A percentile compares a stretch with the other conserved stretches of the same genome.
phyloP scores from a whole-genome alignment of 1,284 basidiomycete species.

The Spongispora temasekensis region DNA sequence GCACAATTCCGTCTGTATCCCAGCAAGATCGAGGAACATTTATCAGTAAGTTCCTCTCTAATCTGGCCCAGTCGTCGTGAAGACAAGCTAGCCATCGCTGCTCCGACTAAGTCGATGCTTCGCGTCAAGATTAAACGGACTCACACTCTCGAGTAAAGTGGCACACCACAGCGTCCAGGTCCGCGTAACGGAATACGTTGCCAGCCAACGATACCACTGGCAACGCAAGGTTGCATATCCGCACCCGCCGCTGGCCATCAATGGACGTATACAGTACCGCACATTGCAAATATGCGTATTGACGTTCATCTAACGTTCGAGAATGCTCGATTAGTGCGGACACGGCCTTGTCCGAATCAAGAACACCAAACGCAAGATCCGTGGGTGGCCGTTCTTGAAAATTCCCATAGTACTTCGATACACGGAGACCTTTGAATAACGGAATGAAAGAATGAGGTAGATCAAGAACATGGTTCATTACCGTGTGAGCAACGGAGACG shows the following conservation, averaged over 20 bases:
- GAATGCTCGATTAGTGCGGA: slow-evolving; percentile 67
- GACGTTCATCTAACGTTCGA: slow-evolving; percentile 71
- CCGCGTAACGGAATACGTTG: slow-evolving; percentile 92
- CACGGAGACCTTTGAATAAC: slow-evolving; percentile 59
- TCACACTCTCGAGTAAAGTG: slow-evolving; percentile 80
- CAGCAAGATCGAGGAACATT: slow-evolving; percentile 81
- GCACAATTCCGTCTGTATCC: slow-evolving; percentile 94
- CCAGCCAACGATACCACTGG: slow-evolving; percentile 83
- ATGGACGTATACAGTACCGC: slow-evolving; percentile 88
- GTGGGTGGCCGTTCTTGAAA: slow-evolving; percentile 77
- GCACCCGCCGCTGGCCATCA: slow-evolving; percentile 81
- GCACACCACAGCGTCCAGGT: slow-evolving; percentile 84
- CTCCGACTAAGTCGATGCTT: not conserved
- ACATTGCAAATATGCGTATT: slow-evolving; percentile 86
- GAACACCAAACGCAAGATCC: slow-evolving; percentile 79
- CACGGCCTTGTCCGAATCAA: slow-evolving; percentile 84
- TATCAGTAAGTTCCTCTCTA: slow-evolving; percentile 83
- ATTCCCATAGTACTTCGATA: slow-evolving; percentile 77
- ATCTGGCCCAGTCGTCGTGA: slow-evolving; percentile 73
- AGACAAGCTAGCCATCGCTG: slow-evolving; percentile 72
- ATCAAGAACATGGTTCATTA: slow-evolving; percentile 34
- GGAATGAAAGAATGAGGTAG: slow-evolving; percentile 7
- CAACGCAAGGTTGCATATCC: slow-evolving; percentile 84
- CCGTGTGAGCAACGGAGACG: slow-evolving; percentile 88
- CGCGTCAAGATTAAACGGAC: slow-evolving; percentile 16